phyloP scores from a whole-genome alignment of 2,329 filamentous ascomycete species.

The Aspergillus sp. region DNA sequence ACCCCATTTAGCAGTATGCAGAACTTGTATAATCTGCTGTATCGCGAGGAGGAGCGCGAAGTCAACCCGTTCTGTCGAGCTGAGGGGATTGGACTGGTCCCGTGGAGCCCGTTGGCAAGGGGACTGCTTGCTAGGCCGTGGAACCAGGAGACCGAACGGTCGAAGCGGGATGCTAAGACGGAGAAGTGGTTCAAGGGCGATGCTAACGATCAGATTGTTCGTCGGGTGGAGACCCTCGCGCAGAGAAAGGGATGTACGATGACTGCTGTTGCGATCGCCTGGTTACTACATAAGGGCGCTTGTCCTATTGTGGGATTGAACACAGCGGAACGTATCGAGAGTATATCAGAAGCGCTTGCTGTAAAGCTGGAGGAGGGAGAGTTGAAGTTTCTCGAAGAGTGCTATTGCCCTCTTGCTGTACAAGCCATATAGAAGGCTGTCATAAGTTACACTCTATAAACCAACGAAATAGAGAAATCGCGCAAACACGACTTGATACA shows the following conservation, averaged over 20 bases:
- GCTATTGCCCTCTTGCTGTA: no score
- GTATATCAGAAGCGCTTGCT: no score
- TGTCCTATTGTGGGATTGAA: slow-evolving; percentile 25
- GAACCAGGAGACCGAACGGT: neutral
- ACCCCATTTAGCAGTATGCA: slow-evolving; percentile 61
- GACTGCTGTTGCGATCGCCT: slow-evolving; percentile 21
- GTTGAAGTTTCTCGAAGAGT: no score
- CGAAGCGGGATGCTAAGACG: neutral
- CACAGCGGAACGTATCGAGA: slow-evolving; percentile 18
- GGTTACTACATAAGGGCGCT: slow-evolving; percentile 19
- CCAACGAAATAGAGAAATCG: no score
- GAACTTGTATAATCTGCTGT: slow-evolving; percentile 18
- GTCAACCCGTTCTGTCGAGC: slow-evolving; percentile 21
- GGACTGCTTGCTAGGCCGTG: slow-evolving; percentile 29
- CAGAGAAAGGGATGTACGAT: slow-evolving; percentile 17
- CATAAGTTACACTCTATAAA: no score
- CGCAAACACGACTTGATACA: no score
- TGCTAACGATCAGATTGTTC: slow-evolving; percentile 11
- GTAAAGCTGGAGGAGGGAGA: no score
- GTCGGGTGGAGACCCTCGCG: slow-evolving; percentile 13
- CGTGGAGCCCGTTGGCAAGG: slow-evolving; percentile 28
- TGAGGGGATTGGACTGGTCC: slow-evolving; percentile 18
- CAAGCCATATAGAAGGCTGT: no score
- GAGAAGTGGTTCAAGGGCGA: neutral
- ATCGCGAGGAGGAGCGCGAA: slow-evolving; percentile 25